phyloP scores from a whole-genome alignment of 2,329 filamentous ascomycete genomes.

The Alternaria sp. region DNA sequence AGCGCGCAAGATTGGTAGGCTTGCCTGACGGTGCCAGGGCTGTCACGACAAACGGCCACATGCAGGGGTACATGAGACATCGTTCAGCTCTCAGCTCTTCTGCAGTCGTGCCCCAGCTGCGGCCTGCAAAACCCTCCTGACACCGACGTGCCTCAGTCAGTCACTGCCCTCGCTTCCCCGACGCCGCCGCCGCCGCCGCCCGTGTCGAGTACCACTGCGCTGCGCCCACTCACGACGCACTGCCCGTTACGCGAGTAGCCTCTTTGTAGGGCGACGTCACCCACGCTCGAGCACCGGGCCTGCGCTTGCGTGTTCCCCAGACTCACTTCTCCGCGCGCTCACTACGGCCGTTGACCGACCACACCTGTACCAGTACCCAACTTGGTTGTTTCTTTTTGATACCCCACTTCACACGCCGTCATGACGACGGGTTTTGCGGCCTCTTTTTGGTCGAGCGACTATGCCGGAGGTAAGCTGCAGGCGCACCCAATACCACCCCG shows the following conservation, averaged over 20 bases:
- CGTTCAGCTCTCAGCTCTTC: constrained; percentile 11
- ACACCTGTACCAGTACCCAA: constrained; percentile 6
- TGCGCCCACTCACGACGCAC: constrained; percentile 10
- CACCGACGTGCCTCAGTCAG: constrained; percentile 6
- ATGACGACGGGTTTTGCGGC: constrained; percentile 73
- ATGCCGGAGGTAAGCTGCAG: constrained; percentile 81
- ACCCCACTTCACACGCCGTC: constrained; percentile 18
- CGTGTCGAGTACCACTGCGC: background rate
- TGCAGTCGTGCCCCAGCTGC: constrained; percentile 9
- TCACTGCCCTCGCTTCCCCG: background rate
- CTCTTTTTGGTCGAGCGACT: constrained; percentile 98
- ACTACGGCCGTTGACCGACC: constrained; percentile 25
- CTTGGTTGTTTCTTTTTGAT: constrained; percentile 8
- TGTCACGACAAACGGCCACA: constrained; percentile 13
- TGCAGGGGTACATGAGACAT: constrained; percentile 13
- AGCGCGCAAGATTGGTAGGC: constrained; percentile 4
- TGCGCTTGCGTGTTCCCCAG: constrained; percentile 35
- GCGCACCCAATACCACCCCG: constrained; percentile 6
- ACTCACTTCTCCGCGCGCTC: constrained; percentile 36
- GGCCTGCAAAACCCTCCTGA: constrained; percentile 13
- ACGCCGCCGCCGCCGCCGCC: constrained; percentile 1
- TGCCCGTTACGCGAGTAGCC: constrained; percentile 10
- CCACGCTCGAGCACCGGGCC: constrained; percentile 5
- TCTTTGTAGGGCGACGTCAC: constrained; percentile 8
- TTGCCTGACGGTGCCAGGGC: constrained; percentile 5